Evolutionary conservation across 2,329 filamentous ascomycete species (phyloP).

Genomic region (Exophiala phaeomuriformis): DNA sequence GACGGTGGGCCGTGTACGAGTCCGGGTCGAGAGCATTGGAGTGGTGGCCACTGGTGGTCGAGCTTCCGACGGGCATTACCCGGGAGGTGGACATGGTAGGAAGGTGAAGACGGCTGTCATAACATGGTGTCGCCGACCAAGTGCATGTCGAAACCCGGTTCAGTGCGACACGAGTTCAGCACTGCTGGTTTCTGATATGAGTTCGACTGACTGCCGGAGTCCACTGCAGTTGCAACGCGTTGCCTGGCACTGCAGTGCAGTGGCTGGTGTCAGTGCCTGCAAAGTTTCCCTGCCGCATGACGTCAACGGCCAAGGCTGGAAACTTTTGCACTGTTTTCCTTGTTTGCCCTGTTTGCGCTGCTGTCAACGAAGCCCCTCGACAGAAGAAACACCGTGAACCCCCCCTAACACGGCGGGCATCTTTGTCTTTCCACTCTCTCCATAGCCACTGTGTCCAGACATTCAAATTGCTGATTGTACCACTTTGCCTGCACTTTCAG

Average conservation of each 20-base stretch:
- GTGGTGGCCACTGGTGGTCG: conserved; percentile 1
- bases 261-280: background rate
- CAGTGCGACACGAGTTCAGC: too few species aligned
- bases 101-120: background rate
- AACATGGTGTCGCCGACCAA: background rate
- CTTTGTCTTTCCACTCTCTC: background rate
- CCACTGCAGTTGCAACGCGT: background rate
- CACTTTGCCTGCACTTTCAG: conserved; percentile 3
- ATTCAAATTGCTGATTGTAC: conserved; percentile 14
- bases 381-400: background rate
- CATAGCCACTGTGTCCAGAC: background rate
- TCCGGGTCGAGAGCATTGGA: conserved; percentile 38
- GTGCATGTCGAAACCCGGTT: background rate
- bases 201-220: too few species aligned
- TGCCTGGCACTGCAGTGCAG: background rate
- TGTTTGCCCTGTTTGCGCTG: background rate
- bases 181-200: too few species aligned
- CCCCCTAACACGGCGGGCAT: background rate
- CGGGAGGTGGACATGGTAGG: background rate
- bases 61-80: background rate
- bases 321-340: background rate
- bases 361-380: background rate
- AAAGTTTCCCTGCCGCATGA: background rate
- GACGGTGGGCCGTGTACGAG: conserved; percentile 49
- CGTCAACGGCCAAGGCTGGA: background rate